These are phyloP conservation scores for Globisporangium polare DNA, from an alignment of 352 stramenopile species.

Conservation along the genomic window DNA sequence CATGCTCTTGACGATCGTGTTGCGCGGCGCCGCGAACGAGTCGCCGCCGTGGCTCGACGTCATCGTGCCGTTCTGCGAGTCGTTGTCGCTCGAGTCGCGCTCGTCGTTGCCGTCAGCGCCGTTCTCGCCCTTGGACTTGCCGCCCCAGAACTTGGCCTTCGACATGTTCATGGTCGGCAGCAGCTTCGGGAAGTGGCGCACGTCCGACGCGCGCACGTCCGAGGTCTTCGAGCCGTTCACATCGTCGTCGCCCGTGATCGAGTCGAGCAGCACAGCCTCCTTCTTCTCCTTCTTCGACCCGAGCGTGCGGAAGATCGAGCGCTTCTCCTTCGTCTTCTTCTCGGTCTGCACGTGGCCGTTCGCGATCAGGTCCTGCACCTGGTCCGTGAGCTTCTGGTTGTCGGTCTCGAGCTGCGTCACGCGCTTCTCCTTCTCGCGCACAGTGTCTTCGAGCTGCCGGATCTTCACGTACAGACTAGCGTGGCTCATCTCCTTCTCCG, in stretches of 20 bases:
- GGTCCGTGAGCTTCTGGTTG: constrained; percentile 72
- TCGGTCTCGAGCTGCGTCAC: constrained; percentile 63
- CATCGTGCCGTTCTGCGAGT: constrained; percentile 34
- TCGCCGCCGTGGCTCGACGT: constrained; percentile 31
- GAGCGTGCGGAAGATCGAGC: constrained; percentile 81
- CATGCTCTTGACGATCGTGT: constrained; percentile 79
- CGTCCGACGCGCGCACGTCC: constrained; percentile 46
- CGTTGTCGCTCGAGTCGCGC: constrained; percentile 34
- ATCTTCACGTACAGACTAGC: constrained; percentile 73
- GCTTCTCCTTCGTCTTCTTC: constrained; percentile 60
- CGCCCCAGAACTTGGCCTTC: constrained; percentile 71
- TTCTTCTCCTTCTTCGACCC: constrained; percentile 81
- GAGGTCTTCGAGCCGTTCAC: constrained; percentile 42
- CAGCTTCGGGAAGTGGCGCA: constrained; percentile 58
- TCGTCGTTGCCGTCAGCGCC: constrained; percentile 39
- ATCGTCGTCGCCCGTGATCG: constrained; percentile 74
- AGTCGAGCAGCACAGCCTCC: constrained; percentile 67
- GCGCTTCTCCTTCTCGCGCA: constrained; percentile 74
- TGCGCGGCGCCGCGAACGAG: constrained; percentile 42
- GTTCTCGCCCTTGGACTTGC: constrained; percentile 42
- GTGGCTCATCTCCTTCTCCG: constrained; percentile 73
- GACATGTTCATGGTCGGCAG: constrained; percentile 59
- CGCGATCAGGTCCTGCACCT: constrained; percentile 31
- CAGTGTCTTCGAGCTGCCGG: constrained; percentile 65
- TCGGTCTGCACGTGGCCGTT: constrained; percentile 42